These are phyloP conservation scores for Lactarius sanguifluus DNA, from an alignment of 768 basidiomycete genomes.

Conservation along the genomic window DNA sequence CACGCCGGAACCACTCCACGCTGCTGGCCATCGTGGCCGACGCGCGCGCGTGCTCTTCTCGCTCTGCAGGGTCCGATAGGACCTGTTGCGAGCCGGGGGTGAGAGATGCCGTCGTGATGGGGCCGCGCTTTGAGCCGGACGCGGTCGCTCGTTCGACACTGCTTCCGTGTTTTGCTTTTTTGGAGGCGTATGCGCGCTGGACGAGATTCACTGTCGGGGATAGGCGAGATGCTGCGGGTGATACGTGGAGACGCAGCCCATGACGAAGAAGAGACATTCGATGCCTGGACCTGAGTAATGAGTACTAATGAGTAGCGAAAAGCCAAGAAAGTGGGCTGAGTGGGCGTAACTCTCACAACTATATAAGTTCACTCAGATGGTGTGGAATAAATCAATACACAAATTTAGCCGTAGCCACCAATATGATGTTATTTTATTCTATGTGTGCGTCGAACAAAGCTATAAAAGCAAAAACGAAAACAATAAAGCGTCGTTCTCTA, in stretches of 20 bases:
- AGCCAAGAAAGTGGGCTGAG: background rate
- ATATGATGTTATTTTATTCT: slow-evolving; percentile 5
- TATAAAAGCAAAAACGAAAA: background rate
- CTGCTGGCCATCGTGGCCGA: slow-evolving; percentile 62
- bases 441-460: slow-evolving; percentile 7
- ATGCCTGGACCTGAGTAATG: background rate
- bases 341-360: background rate
- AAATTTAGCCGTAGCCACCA: background rate
- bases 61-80: slow-evolving; percentile 50
- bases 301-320: background rate
- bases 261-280: slow-evolving; percentile 18
- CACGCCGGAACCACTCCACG: slow-evolving; percentile 76
- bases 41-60: slow-evolving; percentile 59
- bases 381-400: background rate
- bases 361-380: background rate
- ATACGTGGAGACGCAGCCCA: background rate
- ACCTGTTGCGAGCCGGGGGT: slow-evolving; percentile 67
- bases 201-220: background rate
- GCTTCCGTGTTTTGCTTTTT: slow-evolving; percentile 18
- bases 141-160: background rate
- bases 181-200: slow-evolving; percentile 25
- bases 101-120: slow-evolving; percentile 53
- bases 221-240: background rate
- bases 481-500: slow-evolving; percentile 22
- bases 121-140: slow-evolving; percentile 15